These are phyloP conservation scores for Brassica juncea DNA, from an alignment of 345 rosid genomes.

Conservation along the genomic window DNA sequence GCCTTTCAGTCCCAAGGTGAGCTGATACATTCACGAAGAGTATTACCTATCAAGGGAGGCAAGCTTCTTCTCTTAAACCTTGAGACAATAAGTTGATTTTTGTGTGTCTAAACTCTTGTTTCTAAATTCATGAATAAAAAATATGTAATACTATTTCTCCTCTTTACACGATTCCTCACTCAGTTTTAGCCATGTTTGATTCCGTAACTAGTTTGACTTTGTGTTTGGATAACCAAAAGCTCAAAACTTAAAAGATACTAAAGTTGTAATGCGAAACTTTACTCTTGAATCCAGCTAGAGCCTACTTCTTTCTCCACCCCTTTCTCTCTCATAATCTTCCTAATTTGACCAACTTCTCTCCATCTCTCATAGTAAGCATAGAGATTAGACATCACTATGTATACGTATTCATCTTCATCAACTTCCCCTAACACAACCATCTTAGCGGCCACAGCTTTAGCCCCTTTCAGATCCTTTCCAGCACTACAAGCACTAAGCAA, in stretches of 20 bases:
- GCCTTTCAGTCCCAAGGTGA: conserved; percentile 85
- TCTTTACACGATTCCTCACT: conserved; percentile 9
- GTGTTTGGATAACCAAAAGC: not conserved
- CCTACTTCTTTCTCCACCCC: conserved; percentile 64
- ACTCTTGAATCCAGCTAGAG: conserved; percentile 67
- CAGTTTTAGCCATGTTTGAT: conserved; percentile 12
- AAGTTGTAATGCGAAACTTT: conserved; percentile 10
- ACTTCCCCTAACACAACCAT: conserved; percentile 49
- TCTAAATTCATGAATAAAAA: not conserved
- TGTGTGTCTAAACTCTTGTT: not conserved
- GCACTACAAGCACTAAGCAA: conserved; percentile 65
- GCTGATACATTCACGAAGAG: conserved; percentile 32
- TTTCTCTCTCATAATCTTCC: conserved; percentile 64
- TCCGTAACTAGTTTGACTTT: conserved; percentile 3
- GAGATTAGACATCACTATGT: conserved; percentile 64
- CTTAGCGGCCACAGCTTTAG: conserved; percentile 6
- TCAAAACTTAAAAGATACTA: not conserved
- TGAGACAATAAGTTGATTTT: not conserved
- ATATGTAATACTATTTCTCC: not conserved
- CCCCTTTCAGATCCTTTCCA: conserved; percentile 51
- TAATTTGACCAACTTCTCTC: conserved; percentile 51
- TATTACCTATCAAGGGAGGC: conserved; percentile 38
- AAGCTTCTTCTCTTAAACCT: conserved; percentile 4
- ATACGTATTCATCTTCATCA: conserved; percentile 60
- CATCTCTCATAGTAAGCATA: conserved; percentile 61